Evolutionary conservation across 176 grass and related monocot species (phyloP).

Genomic region (Alopecurus myosuroides): DNA sequence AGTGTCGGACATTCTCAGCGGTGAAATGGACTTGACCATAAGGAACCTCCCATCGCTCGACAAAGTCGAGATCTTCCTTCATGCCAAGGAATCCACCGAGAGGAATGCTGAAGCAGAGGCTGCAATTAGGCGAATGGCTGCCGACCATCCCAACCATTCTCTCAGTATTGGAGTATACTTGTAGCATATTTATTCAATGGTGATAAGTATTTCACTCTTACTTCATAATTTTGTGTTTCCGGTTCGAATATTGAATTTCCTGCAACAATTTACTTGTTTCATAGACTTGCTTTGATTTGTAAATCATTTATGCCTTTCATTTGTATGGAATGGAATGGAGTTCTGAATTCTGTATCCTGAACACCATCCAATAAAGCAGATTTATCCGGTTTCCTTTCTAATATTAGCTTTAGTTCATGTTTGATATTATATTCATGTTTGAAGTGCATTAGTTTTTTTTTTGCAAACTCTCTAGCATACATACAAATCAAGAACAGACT

Average conservation of each 20-base stretch:
- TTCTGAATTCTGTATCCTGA: background rate
- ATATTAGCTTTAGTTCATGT: background rate
- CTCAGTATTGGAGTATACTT: too few relatives aligned
- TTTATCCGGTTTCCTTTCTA: background rate
- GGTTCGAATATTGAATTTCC: too few relatives aligned
- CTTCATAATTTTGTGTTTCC: background rate
- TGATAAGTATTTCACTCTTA: background rate
- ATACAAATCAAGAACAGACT: too few relatives aligned
- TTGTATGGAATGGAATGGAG: background rate
- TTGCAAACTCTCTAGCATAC: too few relatives aligned
- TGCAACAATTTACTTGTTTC: too few relatives aligned
- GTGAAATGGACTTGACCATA: background rate
- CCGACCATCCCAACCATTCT: background rate
- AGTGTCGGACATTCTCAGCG: too few relatives aligned
- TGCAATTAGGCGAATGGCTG: background rate
- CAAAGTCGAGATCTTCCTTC: background rate
- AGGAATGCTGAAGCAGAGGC: background rate
- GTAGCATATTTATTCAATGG: too few relatives aligned
- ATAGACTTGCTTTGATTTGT: too few relatives aligned
- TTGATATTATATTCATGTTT: too few relatives aligned
- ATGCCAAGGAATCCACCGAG: too few relatives aligned
- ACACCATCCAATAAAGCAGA: background rate
- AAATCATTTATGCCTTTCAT: too few relatives aligned
- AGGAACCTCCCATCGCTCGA: background rate
- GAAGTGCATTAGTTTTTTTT: too few relatives aligned